Conservation (phyloP, 1,139 yeast species). For the Magnusiomyces suaveolens region DNA sequence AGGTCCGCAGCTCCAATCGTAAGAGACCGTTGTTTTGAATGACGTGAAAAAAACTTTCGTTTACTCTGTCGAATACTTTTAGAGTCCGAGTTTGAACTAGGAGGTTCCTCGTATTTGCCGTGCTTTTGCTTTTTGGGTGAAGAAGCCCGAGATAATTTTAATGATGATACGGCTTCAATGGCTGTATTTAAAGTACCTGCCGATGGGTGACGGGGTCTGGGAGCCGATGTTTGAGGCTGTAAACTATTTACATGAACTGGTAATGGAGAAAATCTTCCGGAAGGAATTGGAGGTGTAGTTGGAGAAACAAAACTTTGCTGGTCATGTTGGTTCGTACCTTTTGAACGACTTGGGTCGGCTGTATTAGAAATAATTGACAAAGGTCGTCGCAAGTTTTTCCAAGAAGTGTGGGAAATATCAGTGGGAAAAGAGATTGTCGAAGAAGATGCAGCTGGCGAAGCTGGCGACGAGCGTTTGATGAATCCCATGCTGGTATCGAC, state of each 20-base stretch:
- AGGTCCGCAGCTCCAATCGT: not conserved
- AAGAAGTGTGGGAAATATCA: not conserved
- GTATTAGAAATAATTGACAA: not conserved
- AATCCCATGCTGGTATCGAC: not conserved
- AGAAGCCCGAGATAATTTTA: not conserved
- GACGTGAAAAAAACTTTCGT: not conserved
- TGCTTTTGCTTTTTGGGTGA: not conserved
- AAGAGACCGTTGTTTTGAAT: not conserved
- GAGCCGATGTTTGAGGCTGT: not conserved
- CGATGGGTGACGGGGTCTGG: not conserved
- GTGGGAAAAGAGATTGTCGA: not conserved
- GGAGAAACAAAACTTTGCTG: too few relatives aligned
- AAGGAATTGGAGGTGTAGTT: too few relatives aligned
- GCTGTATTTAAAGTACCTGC: not conserved
- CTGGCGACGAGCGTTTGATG: slow-evolving; percentile 1
- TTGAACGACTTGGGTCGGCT: too few relatives aligned
- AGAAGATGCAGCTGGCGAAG: not conserved
- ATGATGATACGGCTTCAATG: not conserved
- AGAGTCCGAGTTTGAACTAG: not conserved
- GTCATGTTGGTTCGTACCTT: too few relatives aligned
- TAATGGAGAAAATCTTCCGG: not conserved
- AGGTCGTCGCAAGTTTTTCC: slow-evolving; percentile 1
- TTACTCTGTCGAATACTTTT: not conserved
- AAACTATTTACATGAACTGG: not conserved
- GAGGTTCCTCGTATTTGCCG: too few relatives aligned